phyloP scores from a whole-genome alignment of 371 early-diverging fungal genomes.

The Mucor indicus region DNA sequence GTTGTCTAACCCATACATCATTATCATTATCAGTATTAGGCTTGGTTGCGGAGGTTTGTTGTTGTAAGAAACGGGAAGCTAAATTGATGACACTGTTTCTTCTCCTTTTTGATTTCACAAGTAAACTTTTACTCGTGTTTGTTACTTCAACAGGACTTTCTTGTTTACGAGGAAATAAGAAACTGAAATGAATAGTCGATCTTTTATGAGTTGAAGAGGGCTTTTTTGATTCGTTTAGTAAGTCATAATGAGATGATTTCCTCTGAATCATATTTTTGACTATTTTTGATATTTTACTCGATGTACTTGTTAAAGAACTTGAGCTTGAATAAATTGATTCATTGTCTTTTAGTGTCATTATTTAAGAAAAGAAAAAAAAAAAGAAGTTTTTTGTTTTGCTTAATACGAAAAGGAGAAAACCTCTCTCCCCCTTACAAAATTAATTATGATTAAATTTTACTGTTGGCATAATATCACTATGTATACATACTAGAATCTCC shows the following conservation, averaged over 20 bases:
- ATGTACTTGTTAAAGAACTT: constrained; percentile 40
- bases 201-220: constrained; percentile 14
- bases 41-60: background rate
- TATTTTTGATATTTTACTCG: constrained; percentile 34
- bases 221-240: constrained; percentile 2
- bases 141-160: background rate
- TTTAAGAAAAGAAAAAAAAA: too few relatives aligned
- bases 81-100: constrained; percentile 21
- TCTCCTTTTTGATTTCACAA: background rate
- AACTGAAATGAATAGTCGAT: constrained; percentile 1
- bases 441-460: too few relatives aligned
- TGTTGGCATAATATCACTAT: too few relatives aligned
- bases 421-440: too few relatives aligned
- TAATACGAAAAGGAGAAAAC: too few relatives aligned
- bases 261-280: constrained; percentile 22
- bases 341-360: too few relatives aligned
- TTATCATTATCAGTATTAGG: background rate
- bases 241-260: background rate
- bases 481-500: too few relatives aligned
- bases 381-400: too few relatives aligned
- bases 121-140: constrained; percentile 1
- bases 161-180: background rate
- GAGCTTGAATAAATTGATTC: constrained; percentile 40
- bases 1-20: constrained; percentile 19
- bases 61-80: constrained; percentile 20